These are phyloP conservation scores for Rhizopogon vesiculosus DNA, from an alignment of 768 basidiomycete genomes.

Conservation along the genomic window DNA sequence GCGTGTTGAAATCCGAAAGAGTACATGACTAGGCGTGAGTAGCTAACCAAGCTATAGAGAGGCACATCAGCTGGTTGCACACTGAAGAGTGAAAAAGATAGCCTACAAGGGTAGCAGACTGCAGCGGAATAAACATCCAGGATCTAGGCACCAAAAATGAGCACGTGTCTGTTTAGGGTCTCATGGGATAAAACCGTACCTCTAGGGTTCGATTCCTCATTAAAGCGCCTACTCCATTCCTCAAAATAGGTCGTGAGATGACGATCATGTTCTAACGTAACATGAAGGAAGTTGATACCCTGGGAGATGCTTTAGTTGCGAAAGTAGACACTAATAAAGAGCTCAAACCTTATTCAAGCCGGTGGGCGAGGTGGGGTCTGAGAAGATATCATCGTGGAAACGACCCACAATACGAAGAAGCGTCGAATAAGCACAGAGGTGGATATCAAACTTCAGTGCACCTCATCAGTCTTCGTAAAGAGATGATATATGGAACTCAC, in stretches of 20 bases:
- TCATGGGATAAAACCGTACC: constrained; percentile 31
- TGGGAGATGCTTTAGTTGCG: constrained; percentile 16
- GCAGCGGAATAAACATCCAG: constrained; percentile 55
- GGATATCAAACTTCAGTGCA: constrained; percentile 60
- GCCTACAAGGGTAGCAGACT: constrained; percentile 71
- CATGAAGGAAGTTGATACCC: constrained; percentile 63
- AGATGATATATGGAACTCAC: constrained; percentile 27
- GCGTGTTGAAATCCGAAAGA: constrained; percentile 86
- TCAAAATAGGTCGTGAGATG: constrained; percentile 53
- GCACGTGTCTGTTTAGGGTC: neutral
- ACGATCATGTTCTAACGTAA: constrained; percentile 58
- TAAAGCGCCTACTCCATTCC: constrained; percentile 63
- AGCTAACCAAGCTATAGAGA: constrained; percentile 56
- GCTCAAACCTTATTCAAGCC: constrained; percentile 61
- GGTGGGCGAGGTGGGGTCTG: constrained; percentile 59
- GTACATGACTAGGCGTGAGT: constrained; percentile 80
- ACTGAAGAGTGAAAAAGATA: neutral
- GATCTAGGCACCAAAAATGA: constrained; percentile 35
- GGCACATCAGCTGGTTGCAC: constrained; percentile 6
- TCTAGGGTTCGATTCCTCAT: constrained; percentile 51
- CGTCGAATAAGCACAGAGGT: constrained; percentile 68
- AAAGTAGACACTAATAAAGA: neutral
- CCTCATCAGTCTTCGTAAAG: neutral
- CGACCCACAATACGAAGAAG: constrained; percentile 65
- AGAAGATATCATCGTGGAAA: constrained; percentile 77